Base-by-base conservation (phyloP, 306 rosid species). In the Cicer pinnatifidum region DNA sequence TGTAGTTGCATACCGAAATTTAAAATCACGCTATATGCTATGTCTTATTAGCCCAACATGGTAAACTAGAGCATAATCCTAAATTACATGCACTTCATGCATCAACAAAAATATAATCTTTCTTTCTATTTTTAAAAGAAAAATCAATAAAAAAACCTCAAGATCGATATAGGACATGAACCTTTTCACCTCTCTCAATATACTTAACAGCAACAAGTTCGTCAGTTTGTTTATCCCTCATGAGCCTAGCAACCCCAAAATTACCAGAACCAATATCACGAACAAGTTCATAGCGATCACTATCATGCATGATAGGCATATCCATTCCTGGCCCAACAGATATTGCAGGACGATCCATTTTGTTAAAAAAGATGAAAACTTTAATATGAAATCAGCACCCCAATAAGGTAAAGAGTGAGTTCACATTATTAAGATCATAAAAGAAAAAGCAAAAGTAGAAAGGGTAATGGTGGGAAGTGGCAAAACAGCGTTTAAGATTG, bases 171-270 rank as follows among this genome's bases (percentile, higher is more conserved):
- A 65, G 67, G 76, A 23, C 54, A 86, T 87, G 64, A 79, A 93
- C 97, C 98, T 91, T 93, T 83, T 91, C 97, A 86, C 98, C 98
- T 85, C 98, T 85, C 91, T 93, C 97, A 83, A 93, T 91, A 85
- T 93, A 93, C 83, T 93, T 91, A 28, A 89, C 98, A 9, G 98
- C 98, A 73, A 91, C 98, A 72, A 91, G 97, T 82, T 93, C 90
- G 7, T 88, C 97, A 1, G 89, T 93, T 57, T 86, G 92, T 76
- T 85, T 91, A 67, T 93, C 98, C 79, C 97, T 91, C 94, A 93
- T 93, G 44, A 89, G 86, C 86, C 98, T 87, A 0, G 98, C 97
- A 0, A 93, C 92, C 39, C 98, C 98, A 23, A 93, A 93, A 80
- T 93, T 91, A 0, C 98, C 98, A 5, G 97, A 85, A 56, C 97